Evolutionary conservation across 2,329 filamentous ascomycete genomes (phyloP), one percentile per base, ranked within the genome.

Genomic region (Epichloe gansuensis): DNA sequence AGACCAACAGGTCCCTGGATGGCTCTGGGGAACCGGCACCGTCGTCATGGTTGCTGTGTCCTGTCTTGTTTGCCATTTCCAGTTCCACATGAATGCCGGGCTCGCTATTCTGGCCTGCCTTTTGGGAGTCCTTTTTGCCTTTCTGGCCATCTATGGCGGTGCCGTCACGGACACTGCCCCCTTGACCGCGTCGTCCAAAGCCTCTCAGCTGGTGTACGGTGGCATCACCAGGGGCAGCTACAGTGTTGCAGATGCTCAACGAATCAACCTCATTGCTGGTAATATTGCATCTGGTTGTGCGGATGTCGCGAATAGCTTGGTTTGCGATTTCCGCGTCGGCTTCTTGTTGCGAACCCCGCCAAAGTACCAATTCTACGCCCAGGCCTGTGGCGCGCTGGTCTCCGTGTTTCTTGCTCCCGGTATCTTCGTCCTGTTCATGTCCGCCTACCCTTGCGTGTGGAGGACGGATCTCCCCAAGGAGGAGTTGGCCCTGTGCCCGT

Each of bases 361-460:
- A 73, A 76, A 25, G 54, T 74, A 81, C 62, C 82, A 86, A 64
- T 86, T 81, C 72, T 71, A 81, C 57, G 82, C 81, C 0, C 83
- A 86, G 64, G 74, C 72, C 42, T 65, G 83, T 13, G 82, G 82
- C 31, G 78, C 78, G 8, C 63, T 84, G 35, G 74, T 84, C 47
- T 75, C 81, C n/a, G 72, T 84, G 57, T 84, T 84, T 68, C 67
- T 86, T 12, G 80, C 82, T 0, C 81, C 81, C 1, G 81, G 78
- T 9, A 74, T 86, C 58, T 86, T 85, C 61, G 76, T 84, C 36
- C 75, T 85, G 44, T 85, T 85, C 69, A 75, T 79, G 55, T 74
- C 75, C 5, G 83, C 83, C 0, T 86, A 87, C 63, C 82, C 82
- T 1, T 86, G 83, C 62, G 82, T 86, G 57, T 74, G 80, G 61